Conservation (phyloP, 495 filamentous ascomycete species). For the Oidiodendron maius region DNA sequence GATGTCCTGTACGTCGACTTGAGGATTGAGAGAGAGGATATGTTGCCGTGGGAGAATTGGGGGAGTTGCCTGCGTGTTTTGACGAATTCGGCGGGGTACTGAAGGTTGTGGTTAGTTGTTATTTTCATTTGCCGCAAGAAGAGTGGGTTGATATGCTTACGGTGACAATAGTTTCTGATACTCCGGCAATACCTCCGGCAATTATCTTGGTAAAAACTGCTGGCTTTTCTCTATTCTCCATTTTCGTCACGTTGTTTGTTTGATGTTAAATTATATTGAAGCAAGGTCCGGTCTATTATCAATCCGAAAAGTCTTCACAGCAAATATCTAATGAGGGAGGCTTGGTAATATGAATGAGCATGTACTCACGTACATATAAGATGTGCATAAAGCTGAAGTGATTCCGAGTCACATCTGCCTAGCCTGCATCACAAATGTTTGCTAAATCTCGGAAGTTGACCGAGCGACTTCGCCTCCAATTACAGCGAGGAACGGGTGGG, state of each 20-base stretch:
- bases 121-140: neutral
- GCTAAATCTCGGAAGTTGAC: no score
- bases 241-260: neutral
- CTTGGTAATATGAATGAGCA: no score
- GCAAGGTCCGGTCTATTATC: no score
- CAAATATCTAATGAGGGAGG: no score
- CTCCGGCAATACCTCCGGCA: constrained; percentile 6
- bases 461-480: no score
- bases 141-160: neutral
- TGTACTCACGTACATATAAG: no score
- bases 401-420: no score
- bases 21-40: constrained; percentile 3
- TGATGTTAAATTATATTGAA: no score
- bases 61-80: constrained; percentile 9
- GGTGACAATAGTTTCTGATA: constrained; percentile 5
- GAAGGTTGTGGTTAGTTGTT: neutral
- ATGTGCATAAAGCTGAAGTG: no score
- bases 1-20: neutral
- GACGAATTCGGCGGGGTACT: constrained; percentile 11
- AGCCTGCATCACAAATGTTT: no score
- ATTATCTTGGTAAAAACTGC: neutral
- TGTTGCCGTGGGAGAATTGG: neutral
- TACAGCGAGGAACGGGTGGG: no score
- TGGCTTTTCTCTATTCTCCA: neutral
- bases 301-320: no score